Conservation (phyloP, 441 rosid genomes). For the Melastoma candidum region DNA sequence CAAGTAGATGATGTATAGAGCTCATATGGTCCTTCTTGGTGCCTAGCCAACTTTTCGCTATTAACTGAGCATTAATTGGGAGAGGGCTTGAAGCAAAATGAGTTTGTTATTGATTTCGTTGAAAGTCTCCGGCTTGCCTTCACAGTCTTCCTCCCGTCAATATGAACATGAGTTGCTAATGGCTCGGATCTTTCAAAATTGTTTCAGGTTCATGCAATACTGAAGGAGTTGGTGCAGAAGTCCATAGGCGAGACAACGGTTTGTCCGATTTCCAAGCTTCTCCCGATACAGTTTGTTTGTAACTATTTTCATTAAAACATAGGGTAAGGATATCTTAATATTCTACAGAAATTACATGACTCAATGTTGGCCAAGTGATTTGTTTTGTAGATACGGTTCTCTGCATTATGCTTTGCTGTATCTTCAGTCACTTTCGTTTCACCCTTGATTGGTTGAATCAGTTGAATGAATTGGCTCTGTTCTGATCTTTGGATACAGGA, state of each 20-base stretch:
- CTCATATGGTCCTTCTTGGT: too few species aligned
- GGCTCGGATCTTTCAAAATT: not conserved
- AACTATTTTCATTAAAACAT: not conserved
- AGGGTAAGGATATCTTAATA: too few species aligned
- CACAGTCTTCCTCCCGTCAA: too few species aligned
- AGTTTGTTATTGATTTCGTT: too few species aligned
- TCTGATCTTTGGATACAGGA: slow-evolving; percentile 33
- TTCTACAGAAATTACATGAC: not conserved
- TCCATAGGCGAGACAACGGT: slow-evolving; percentile 50
- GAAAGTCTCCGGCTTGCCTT: too few species aligned
- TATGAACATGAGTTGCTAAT: too few species aligned
- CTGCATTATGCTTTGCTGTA: not conserved
- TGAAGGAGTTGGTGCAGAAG: slow-evolving; percentile 77
- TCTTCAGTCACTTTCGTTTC: not conserved
- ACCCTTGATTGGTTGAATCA: not conserved
- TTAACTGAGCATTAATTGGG: too few species aligned
- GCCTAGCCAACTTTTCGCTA: too few species aligned
- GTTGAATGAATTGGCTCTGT: not conserved
- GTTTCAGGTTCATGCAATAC: slow-evolving; percentile 57
- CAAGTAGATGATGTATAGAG: too few species aligned
- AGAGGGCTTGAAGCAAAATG: too few species aligned
- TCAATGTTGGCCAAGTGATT: not conserved
- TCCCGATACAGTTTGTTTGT: not conserved
- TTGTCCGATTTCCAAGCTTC: slow-evolving; percentile 21
- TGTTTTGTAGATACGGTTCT: not conserved